Base-by-base conservation (phyloP, 345 rosid genomes). In the Murraya koenigii region DNA sequence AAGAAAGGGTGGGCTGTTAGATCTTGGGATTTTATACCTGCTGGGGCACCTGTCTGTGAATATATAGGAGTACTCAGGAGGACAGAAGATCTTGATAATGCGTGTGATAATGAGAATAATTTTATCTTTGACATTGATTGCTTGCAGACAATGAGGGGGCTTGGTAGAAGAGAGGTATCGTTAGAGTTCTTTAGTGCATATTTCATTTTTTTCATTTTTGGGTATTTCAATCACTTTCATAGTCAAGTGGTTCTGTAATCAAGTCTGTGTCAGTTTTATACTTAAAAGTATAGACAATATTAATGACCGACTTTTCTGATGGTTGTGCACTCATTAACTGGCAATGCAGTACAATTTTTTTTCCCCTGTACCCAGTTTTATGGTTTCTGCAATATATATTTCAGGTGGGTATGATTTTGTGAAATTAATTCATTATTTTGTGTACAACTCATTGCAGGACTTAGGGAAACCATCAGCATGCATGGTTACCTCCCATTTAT, bases 1-100 rank as follows among this genome's bases (percentile, higher is more conserved):
- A 89, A 87, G 73, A 96, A 96, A 78, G 99, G 98, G 6, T 96
- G 99, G 98, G 98, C 95, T 60, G 98, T 94, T 62, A 87, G 97
- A 84, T 92, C 98, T 11, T 92, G 98, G 98, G 97, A 94, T 62
- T 96, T 88, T 80, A 91, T 96, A 76, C 97, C 95, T 49, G 82
- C 99, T 68, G 99, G 98, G 14, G 89, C 97, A 26, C 97, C 98
- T 6, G 93, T 94, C 5, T 96, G 98, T 66, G 98, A 96, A 83
- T 96, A 96, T 63, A 84, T 85, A 32, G 99, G 99, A 69, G 83
- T 83, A 17, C 88, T 96, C 49, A 86, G 70, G 68, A 90, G 88
- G 80, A 86, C 97, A 7, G 97, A 90, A 59, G 99, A 96, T 78
- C 61, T 89, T 52, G 97, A 92, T 61, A 84, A 66, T 81, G 85